These are phyloP conservation scores for Trichoderma endophyticum DNA, from an alignment of 2,329 filamentous ascomycete genomes.

Conservation along the genomic window DNA sequence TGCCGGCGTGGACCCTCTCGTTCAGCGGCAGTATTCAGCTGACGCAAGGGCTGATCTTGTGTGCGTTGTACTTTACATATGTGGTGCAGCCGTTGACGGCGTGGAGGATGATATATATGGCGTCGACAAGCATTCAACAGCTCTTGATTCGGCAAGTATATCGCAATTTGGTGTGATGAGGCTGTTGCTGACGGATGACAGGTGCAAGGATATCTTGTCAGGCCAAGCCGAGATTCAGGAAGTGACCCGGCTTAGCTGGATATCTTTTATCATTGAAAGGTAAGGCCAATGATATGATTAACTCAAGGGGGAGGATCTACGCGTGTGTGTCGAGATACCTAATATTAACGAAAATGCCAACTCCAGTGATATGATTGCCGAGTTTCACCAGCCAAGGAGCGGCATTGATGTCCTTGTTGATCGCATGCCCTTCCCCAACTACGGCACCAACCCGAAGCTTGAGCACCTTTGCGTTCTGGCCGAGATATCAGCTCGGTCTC, in stretches of 20 bases:
- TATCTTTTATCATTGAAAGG: conserved; percentile 28
- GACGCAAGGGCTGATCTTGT: conserved; percentile 20
- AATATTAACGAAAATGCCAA: background rate
- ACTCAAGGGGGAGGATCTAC: background rate
- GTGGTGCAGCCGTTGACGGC: conserved; percentile 22
- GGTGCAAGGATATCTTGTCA: conserved; percentile 17
- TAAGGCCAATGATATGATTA: background rate
- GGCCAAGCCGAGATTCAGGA: conserved; percentile 19
- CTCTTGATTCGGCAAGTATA: conserved; percentile 18
- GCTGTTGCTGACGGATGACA: background rate
- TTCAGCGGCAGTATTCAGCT: conserved; percentile 18
- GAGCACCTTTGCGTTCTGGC: conserved; percentile 24
- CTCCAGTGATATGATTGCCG: conserved; percentile 24
- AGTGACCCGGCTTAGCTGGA: conserved; percentile 26
- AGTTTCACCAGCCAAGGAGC: conserved; percentile 27
- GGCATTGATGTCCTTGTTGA: conserved; percentile 28
- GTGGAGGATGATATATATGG: conserved; percentile 24
- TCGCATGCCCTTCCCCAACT: conserved; percentile 26
- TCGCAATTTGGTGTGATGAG: background rate
- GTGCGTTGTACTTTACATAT: conserved; percentile 22
- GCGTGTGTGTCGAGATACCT: background rate
- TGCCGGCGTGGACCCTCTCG: conserved; percentile 21
- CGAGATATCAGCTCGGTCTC: conserved; percentile 24
- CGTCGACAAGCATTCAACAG: conserved; percentile 24
- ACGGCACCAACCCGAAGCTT: conserved; percentile 19